Evolutionary conservation across 371 early-diverging fungal genomes (phyloP).

Genomic region (Rhizomucor pusillus): DNA sequence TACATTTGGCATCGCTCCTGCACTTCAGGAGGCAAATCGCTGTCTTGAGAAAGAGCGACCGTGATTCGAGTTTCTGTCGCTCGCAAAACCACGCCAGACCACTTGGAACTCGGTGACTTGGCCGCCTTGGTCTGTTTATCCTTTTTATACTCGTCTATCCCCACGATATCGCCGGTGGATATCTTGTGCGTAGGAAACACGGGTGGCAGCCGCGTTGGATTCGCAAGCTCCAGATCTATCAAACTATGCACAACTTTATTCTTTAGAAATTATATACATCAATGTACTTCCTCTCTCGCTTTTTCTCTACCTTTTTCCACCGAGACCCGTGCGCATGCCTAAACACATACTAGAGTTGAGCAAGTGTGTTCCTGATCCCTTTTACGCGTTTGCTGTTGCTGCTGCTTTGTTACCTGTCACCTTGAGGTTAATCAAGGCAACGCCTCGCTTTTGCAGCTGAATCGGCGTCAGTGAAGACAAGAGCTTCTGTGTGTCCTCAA

Average conservation of each 20-base stretch:
- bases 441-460: constrained; percentile 68
- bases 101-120: constrained; percentile 6
- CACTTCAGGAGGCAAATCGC: constrained; percentile 61
- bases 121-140: constrained; percentile 38
- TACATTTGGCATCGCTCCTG: constrained; percentile 71
- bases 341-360: neutral
- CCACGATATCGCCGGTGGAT: constrained; percentile 76
- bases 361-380: neutral
- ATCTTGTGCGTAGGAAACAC: constrained; percentile 66
- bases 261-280: neutral
- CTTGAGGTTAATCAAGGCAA: constrained; percentile 63
- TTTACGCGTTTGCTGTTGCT: too few relatives aligned
- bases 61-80: constrained; percentile 62
- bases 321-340: constrained; percentile 73
- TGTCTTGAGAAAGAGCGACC: constrained; percentile 56
- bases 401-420: too few relatives aligned
- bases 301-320: constrained; percentile 61
- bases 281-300: neutral
- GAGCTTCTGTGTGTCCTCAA: constrained; percentile 57
- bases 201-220: constrained; percentile 48
- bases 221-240: constrained; percentile 64
- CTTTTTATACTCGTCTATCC: constrained; percentile 59
- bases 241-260: constrained; percentile 32
- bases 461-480: constrained; percentile 51
- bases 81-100: constrained; percentile 58